These are phyloP conservation scores for Skeletonema menzelii DNA, from an alignment of 108 stramenopile genomes.

Conservation along the genomic window DNA sequence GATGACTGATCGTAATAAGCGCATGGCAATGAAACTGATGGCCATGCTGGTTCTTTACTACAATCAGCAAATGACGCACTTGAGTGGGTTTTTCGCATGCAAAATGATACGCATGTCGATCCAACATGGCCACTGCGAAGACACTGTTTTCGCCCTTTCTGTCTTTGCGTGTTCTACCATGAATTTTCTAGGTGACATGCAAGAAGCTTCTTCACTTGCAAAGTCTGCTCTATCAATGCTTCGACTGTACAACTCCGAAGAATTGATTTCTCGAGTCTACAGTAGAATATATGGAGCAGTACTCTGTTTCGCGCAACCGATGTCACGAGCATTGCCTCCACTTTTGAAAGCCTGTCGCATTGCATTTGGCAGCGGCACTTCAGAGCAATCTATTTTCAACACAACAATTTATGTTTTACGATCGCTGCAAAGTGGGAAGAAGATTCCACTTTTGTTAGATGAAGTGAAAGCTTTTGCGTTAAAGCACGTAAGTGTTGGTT, in stretches of 20 bases:
- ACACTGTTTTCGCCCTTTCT: conserved; percentile 20
- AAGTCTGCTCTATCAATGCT: neutral
- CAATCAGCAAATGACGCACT: conserved; percentile 5
- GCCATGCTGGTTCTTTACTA: conserved; percentile 14
- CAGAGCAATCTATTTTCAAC: conserved; percentile 12
- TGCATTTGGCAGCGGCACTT: conserved; percentile 7
- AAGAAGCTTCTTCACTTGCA: conserved; percentile 15
- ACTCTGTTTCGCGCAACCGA: conserved; percentile 1
- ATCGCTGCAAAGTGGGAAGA: conserved; percentile 7
- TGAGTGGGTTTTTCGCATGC: conserved; percentile 16
- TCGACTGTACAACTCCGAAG: neutral
- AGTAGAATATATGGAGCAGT: conserved; percentile 16
- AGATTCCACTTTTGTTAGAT: conserved; percentile 4
- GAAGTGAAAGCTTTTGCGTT: conserved; percentile 12
- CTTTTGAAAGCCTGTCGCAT: conserved; percentile 22
- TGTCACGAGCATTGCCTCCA: conserved; percentile 6
- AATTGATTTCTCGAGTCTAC: conserved; percentile 15
- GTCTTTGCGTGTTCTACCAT: neutral
- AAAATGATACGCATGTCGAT: conserved; percentile 24
- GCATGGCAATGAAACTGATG: conserved; percentile 19
- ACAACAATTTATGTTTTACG: conserved; percentile 8
- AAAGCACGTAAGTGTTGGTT: conserved; percentile 4
- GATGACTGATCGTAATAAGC: conserved; percentile 18
- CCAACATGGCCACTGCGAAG: conserved; percentile 28
- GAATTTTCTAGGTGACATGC: conserved; percentile 2